These are phyloP conservation scores for Helianthus tuberosus DNA, from an alignment of 129 eudicot genomes.

Conservation along the genomic window DNA sequence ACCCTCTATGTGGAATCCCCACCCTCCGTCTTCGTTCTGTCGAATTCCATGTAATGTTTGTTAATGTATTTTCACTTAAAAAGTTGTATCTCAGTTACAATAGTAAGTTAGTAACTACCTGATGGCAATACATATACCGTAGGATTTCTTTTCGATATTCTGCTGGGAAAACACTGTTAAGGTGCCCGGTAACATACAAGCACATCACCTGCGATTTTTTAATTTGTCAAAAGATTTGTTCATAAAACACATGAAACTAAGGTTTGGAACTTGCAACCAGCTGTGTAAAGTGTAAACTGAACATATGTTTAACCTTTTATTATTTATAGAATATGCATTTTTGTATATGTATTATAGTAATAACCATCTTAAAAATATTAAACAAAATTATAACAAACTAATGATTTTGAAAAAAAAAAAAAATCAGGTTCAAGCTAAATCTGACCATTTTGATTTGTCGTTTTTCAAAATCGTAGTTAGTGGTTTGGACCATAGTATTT, in stretches of 20 bases:
- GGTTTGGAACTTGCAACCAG: background rate
- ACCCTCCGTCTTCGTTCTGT: slow-evolving; percentile 50
- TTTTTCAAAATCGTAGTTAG: too few species aligned
- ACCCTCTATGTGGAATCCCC: slow-evolving; percentile 49
- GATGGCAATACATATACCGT: slow-evolving; percentile 78
- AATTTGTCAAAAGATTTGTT: background rate
- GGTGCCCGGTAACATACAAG: slow-evolving; percentile 76
- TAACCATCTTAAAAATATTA: background rate
- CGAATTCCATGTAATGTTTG: background rate
- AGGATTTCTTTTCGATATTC: slow-evolving; percentile 73
- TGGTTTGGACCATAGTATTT: too few species aligned
- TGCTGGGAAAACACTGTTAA: slow-evolving; percentile 56
- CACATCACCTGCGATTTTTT: slow-evolving; percentile 61
- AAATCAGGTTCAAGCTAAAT: background rate
- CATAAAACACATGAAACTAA: background rate
- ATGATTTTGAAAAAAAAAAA: background rate
- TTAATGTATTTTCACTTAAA: background rate
- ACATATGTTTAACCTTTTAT: too few species aligned
- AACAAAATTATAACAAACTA: background rate
- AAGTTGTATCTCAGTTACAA: background rate
- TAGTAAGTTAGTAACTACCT: slow-evolving; percentile 40
- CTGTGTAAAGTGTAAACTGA: background rate
- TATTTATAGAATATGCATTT: background rate
- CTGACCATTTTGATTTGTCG: background rate
- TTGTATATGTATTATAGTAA: background rate